Percentiles rank a stretch among this genome's conserved stretches.
Conservation (phyloP, 805 yeast genomes). For the Zygoascus biomembranicola region DNA sequence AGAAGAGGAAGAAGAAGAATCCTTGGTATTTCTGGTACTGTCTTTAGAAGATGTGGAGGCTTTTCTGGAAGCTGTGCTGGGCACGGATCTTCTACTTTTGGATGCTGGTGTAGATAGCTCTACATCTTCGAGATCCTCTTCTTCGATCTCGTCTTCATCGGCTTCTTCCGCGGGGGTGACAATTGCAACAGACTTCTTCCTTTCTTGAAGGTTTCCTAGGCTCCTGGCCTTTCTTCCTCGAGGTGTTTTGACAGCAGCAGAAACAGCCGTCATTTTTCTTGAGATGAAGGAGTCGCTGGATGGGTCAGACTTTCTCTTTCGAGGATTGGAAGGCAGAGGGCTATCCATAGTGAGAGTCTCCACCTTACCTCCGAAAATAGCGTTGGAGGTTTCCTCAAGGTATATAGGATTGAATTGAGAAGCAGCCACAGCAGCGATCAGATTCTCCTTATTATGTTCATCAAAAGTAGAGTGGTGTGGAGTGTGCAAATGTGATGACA, state of each 20-base stretch:
- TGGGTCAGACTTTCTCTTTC: not conserved
- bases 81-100: not conserved
- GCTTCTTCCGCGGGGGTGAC: not conserved
- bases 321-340: not conserved
- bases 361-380: not conserved
- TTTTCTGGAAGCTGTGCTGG: not conserved
- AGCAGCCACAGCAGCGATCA: not conserved
- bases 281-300: not conserved
- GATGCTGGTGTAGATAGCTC: not conserved
- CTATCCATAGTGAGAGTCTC: not conserved
- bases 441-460: conserved; percentile 1
- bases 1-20: not conserved
- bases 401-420: not conserved
- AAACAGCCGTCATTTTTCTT: not conserved
- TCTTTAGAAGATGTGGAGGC: conserved; percentile 2
- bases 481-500: not conserved
- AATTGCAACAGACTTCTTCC: not conserved
- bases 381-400: not conserved
- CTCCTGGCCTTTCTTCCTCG: not conserved
- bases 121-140: conserved; percentile 1
- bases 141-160: not conserved
- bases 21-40: not conserved
- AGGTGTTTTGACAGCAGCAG: not conserved
- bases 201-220: not conserved
- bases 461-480: not conserved